Base-by-base conservation (phyloP, 179 eudicot species). In the Spergularia azorica region DNA sequence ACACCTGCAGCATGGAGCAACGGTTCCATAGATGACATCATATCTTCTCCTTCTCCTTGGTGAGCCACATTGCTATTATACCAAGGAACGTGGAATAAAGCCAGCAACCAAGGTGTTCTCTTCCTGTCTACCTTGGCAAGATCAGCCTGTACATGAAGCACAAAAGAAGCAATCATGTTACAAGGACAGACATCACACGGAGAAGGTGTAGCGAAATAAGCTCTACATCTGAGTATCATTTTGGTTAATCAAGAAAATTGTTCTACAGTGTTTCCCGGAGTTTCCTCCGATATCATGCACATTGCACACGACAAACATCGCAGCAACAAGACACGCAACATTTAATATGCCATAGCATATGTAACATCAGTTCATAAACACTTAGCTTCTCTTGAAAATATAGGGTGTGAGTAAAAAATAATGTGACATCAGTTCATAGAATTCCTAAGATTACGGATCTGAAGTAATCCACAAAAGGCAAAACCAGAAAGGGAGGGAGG, bases 1-100 rank as follows among this genome's bases (percentile, higher is more conserved):
- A 83, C 97, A 81, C 98, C 94, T 81, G 99, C 99, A 82, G 90
- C 91, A 83, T 93, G 81, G 70, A 95, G 90, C 89, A 93, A 83
- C 21, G 91, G 94, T 79, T 95, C 99, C 89, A 95, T 86, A 63
- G 89, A 77, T 14, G 82, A 85, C 98, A 89, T 95, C 99, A 95
- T 95, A 36, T 70, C 83, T 59, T 91, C 97, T 16, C 96, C 98
- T 89, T 93, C 99, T 65, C 96, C 88, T 84, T 93, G 97, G 82
- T 95, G 99, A 85, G 98, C 99, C 64, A 63, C 17, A 66, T 95
- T 95, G 83, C 91, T 93, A 80, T 95, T 95, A 79, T 95, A 95
- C 99, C 99, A 95, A 72, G 99, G 99, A 58, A 84, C 97, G 79
- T 95, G 99, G 79, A 95, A 91, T 63, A 91, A 74, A 54, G 89